Percentiles rank a stretch among this genome's conserved stretches.
These are phyloP conservation scores for Boletus rex-veris DNA, from an alignment of 768 basidiomycete genomes.

Conservation along the genomic window DNA sequence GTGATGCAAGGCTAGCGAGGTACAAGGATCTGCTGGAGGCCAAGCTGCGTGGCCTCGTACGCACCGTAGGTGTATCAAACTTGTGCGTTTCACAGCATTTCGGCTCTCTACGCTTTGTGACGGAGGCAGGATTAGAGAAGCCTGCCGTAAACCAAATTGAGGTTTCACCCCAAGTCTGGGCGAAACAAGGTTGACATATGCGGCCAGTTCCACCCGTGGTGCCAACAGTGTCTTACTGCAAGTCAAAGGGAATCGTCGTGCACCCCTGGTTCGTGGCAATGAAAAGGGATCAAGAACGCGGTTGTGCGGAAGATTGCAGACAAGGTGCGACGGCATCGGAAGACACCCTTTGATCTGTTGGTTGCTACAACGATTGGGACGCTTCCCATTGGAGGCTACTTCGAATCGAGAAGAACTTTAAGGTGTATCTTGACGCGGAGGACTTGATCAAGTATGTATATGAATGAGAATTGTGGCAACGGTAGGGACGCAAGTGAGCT, in stretches of 20 bases:
- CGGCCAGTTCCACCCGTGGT: slow-evolving; percentile 68
- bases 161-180: not conserved
- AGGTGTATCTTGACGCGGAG: too few relatives aligned
- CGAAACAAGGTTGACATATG: not conserved
- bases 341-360: slow-evolving; percentile 42
- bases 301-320: slow-evolving; percentile 48
- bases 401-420: slow-evolving; percentile 21
- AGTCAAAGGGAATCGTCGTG: slow-evolving; percentile 52
- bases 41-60: slow-evolving; percentile 35
- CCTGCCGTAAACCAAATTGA: slow-evolving; percentile 32
- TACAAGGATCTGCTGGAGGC: slow-evolving; percentile 36
- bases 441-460: slow-evolving; percentile 51
- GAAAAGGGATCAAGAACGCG: slow-evolving; percentile 43
- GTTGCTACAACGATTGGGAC: slow-evolving; percentile 53
- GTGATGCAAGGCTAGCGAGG: slow-evolving; percentile 35
- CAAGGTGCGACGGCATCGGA: slow-evolving; percentile 42
- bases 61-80: slow-evolving; percentile 46
- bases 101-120: not conserved
- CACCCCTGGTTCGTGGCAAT: slow-evolving; percentile 58
- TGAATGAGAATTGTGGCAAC: not conserved
- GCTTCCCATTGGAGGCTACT: slow-evolving; percentile 64
- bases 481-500: not conserved
- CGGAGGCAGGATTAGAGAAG: slow-evolving; percentile 22
- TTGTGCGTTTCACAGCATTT: slow-evolving; percentile 30
- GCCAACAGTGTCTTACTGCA: slow-evolving; percentile 73